Conservation (phyloP, 352 stramenopile genomes). For the Phytophthora pisi region DNA sequence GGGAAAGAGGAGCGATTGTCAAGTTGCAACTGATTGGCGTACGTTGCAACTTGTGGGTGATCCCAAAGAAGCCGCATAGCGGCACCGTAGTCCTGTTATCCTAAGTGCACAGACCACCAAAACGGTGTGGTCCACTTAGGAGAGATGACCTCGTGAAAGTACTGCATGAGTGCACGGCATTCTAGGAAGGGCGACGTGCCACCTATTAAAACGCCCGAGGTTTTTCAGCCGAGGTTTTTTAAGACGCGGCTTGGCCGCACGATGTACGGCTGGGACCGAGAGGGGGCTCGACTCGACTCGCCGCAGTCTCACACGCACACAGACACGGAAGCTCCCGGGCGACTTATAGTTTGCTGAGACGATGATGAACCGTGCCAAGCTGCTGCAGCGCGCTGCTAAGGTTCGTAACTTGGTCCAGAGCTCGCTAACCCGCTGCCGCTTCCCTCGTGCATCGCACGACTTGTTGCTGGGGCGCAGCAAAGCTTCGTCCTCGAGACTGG, state of each 20-base stretch:
- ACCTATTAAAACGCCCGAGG: constrained; percentile 8
- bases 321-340: constrained; percentile 46
- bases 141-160: constrained; percentile 12
- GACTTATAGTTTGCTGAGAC: constrained; percentile 56
- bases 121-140: constrained; percentile 18
- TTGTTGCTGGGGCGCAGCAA: neutral
- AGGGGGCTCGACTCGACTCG: constrained; percentile 25
- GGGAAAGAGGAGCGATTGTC: neutral
- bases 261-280: constrained; percentile 36
- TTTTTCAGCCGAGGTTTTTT: constrained; percentile 29
- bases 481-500: constrained; percentile 30
- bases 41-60: neutral
- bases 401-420: constrained; percentile 35
- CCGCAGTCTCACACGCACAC: constrained; percentile 45
- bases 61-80: constrained; percentile 21
- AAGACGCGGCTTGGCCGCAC: constrained; percentile 18
- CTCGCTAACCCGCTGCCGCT: neutral
- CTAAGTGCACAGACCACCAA: constrained; percentile 21
- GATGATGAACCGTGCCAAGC: constrained; percentile 77
- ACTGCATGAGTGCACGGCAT: neutral
- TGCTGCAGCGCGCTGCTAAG: constrained; percentile 80
- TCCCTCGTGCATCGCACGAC: neutral
- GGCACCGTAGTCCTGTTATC: constrained; percentile 9
- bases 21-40: neutral
- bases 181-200: constrained; percentile 21